phyloP scores from a whole-genome alignment of 2,329 filamentous ascomycete genomes.

The Didymella exigua region DNA sequence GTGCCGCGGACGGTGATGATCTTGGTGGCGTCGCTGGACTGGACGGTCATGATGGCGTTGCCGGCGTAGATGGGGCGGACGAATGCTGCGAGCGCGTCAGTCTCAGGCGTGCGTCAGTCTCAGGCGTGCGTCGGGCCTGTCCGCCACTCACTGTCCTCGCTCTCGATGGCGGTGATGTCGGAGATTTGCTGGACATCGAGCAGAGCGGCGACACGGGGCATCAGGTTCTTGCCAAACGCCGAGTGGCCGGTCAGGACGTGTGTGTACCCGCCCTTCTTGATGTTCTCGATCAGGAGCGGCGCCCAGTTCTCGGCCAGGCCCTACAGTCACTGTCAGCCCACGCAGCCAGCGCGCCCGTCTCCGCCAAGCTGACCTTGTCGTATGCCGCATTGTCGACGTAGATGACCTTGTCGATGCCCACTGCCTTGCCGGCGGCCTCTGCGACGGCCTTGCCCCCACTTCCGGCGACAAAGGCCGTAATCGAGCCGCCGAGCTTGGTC shows the following conservation, averaged over 20 bases:
- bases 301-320: slow-evolving; percentile 93
- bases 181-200: slow-evolving; percentile 93
- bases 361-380: slow-evolving; percentile 70
- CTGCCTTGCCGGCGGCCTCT: slow-evolving; percentile 83
- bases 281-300: slow-evolving; percentile 91
- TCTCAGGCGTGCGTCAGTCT: not conserved
- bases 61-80: slow-evolving; percentile 96
- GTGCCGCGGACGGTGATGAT: slow-evolving; percentile 92
- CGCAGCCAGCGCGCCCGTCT: not conserved
- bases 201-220: slow-evolving; percentile 89
- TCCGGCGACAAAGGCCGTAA: slow-evolving; percentile 89
- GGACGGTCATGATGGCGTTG: slow-evolving; percentile 94
- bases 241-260: slow-evolving; percentile 91
- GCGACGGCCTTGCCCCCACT: slow-evolving; percentile 75
- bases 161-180: slow-evolving; percentile 84
- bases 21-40: slow-evolving; percentile 85
- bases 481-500: slow-evolving; percentile 79
- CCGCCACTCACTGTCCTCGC: slow-evolving; percentile 72
- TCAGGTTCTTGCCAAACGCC: slow-evolving; percentile 92
- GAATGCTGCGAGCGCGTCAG: slow-evolving; percentile 63
- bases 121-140: not conserved
- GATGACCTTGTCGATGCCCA: slow-evolving; percentile 90
- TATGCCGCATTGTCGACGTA: slow-evolving; percentile 87
- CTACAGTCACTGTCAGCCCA: slow-evolving; percentile 43
- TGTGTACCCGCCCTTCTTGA: slow-evolving; percentile 92